Evolutionary conservation across 2,329 filamentous ascomycete genomes (phyloP).

Genomic region (Bipolaris victoriae): DNA sequence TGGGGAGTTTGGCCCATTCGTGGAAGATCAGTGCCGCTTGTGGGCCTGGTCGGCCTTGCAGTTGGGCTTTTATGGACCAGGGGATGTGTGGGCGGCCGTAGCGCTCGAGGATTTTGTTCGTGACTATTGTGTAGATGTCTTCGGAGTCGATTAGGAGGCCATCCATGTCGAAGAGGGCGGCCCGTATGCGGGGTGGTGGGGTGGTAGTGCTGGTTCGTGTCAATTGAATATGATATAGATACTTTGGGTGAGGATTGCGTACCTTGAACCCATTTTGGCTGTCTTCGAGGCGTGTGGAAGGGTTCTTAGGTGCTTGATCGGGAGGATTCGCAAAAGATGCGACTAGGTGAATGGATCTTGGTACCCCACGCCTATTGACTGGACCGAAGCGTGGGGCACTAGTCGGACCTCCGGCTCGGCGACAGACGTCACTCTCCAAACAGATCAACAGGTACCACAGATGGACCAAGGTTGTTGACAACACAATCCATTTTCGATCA

Average conservation of each 20-base stretch:
- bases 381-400: constrained; percentile 20
- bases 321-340: constrained; percentile 4
- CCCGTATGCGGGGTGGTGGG: constrained; percentile 73
- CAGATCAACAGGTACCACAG: constrained; percentile 19
- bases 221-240: not conserved
- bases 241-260: not conserved
- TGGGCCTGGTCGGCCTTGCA: constrained; percentile 69
- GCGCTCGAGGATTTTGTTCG: constrained; percentile 79
- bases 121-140: constrained; percentile 83
- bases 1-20: constrained; percentile 85
- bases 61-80: constrained; percentile 90
- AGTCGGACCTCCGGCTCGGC: constrained; percentile 13
- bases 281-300: not conserved
- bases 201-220: constrained; percentile 17
- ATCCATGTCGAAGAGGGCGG: constrained; percentile 99
- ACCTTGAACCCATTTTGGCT: constrained; percentile 26
- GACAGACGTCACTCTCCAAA: constrained; percentile 32
- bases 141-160: constrained; percentile 93
- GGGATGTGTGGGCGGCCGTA: constrained; percentile 77
- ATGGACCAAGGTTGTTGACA: not conserved
- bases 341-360: constrained; percentile 17
- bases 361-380: constrained; percentile 22
- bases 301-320: constrained; percentile 6
- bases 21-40: constrained; percentile 69
- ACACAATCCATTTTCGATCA: not conserved